Evolutionary conservation across 305 asterid species (phyloP), one percentile per base, ranked within the genome.

Genomic region (Andrographis paniculata): DNA sequence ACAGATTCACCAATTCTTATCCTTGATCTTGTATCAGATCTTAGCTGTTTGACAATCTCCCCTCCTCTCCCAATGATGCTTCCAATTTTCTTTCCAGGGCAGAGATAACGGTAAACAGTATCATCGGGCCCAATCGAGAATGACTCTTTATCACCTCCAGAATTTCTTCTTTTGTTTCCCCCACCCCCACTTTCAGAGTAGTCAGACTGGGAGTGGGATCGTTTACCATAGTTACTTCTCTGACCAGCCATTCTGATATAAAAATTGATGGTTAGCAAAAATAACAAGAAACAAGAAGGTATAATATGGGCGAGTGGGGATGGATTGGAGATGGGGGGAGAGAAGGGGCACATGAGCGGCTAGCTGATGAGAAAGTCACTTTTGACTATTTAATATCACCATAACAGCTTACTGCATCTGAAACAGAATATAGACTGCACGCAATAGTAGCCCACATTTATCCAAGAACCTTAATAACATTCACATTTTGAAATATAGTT

Each of bases 41-140:
- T 83, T 40, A 87, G 73, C 68, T 83, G 99, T 73, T 91, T 91
- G 69, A 80, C 85, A 59, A 87, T 91, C 59, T 91, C 99, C 31
- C 96, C 96, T 28, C 96, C 99, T 77, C 87, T 75, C 60, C 96
- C 93, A 6, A 91, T 91, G 35, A 91, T 86, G 47, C 96, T 91
- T 31, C 96, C 96, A 36, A 91, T 82, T 59, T 86, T 83, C 76
- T 75, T 86, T 43, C 76, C 87, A n/a, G 86, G 79, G 62, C 94
- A 85, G 53, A 89, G 61, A 71, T 82, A 89, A 23, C 89, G 87
- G 54, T 80, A 86, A 20, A 82, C 98, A 0, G 96, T 86, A 53
- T 86, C 92, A 20, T 80, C 94, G 16, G 82, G 53, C 17, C 82
- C 83, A 31, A 86, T 63, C 37, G 93, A 63, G 59, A 71, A 78